These are phyloP conservation scores for Pestalotiopsis sp. DNA, from an alignment of 2,329 filamentous ascomycete species.

Conservation along the genomic window DNA sequence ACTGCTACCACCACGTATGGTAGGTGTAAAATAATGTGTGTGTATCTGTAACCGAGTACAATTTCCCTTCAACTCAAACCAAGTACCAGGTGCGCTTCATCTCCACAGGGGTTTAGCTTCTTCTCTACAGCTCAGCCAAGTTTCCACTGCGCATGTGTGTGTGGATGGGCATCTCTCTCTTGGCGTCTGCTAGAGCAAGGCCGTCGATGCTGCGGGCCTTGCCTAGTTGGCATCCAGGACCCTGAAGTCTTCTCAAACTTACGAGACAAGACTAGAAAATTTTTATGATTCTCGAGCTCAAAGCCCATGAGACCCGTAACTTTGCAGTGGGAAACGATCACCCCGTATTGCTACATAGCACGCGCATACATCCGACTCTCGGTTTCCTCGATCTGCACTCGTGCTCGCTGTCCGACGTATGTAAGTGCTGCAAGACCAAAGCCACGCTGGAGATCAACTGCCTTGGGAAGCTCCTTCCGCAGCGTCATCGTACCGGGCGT, in stretches of 20 bases:
- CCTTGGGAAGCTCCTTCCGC: not conserved
- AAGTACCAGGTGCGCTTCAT: not conserved
- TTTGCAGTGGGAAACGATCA: not conserved
- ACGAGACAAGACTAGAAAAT: not conserved
- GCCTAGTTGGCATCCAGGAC: not conserved
- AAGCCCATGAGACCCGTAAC: not conserved
- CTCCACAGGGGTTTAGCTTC: not conserved
- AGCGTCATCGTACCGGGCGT: not conserved
- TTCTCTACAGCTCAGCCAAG: not conserved
- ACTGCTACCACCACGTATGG: too few species aligned
- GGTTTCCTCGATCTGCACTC: not conserved
- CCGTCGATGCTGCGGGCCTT: not conserved
- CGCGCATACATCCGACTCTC: not conserved
- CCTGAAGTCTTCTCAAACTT: conserved; percentile 3
- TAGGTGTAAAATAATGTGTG: too few species aligned
- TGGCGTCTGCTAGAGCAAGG: not conserved
- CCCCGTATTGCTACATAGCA: not conserved
- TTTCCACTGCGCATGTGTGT: not conserved
- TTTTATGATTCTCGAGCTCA: not conserved
- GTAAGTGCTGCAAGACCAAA: not conserved
- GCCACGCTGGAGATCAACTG: not conserved
- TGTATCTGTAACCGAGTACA: not conserved
- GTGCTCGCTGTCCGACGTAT: not conserved
- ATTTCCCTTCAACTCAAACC: not conserved
- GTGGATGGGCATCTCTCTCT: not conserved